Evolutionary conservation across 108 stramenopile genomes (phyloP).

Genomic region (Cyclostephanos invisitatus): DNA sequence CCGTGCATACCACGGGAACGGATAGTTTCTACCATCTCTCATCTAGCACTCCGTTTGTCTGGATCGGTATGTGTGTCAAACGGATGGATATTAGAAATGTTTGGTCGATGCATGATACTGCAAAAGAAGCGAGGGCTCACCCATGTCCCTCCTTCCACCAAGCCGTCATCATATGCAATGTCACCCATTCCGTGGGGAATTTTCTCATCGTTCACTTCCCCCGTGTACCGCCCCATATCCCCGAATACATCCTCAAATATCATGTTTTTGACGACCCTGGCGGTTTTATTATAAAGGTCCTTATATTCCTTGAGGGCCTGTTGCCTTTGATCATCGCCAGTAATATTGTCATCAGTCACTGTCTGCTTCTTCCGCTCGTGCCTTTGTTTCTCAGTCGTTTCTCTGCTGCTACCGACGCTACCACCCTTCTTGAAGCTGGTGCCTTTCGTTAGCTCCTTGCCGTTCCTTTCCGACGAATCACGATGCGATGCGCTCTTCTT

Average conservation of each 20-base stretch:
- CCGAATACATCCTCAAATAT: constrained; percentile 41
- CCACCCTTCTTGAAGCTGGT: not conserved
- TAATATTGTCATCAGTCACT: not conserved
- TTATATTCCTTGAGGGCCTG: constrained; percentile 26
- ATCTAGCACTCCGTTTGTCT: constrained; percentile 36
- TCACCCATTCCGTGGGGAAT: constrained; percentile 44
- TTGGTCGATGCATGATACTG: not conserved
- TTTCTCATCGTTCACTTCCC: constrained; percentile 40
- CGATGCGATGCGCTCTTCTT: constrained; percentile 17
- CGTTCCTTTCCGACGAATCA: not conserved
- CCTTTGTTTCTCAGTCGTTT: not conserved
- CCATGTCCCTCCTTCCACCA: constrained; percentile 40
- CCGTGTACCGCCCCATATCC: constrained; percentile 38
- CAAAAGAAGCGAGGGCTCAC: constrained; percentile 8
- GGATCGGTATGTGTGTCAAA: not conserved
- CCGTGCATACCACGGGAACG: too few relatives aligned
- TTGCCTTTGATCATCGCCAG: constrained; percentile 3
- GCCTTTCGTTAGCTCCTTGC: constrained; percentile 14
- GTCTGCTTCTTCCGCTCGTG: not conserved
- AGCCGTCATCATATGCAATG: constrained; percentile 39
- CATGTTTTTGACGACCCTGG: constrained; percentile 41
- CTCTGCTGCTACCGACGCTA: not conserved
- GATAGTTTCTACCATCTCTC: constrained; percentile 2
- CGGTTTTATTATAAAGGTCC: constrained; percentile 23
- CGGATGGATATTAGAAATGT: not conserved